Conservation (phyloP, 179 eudicot genomes). For the Beta macrorhiza region DNA sequence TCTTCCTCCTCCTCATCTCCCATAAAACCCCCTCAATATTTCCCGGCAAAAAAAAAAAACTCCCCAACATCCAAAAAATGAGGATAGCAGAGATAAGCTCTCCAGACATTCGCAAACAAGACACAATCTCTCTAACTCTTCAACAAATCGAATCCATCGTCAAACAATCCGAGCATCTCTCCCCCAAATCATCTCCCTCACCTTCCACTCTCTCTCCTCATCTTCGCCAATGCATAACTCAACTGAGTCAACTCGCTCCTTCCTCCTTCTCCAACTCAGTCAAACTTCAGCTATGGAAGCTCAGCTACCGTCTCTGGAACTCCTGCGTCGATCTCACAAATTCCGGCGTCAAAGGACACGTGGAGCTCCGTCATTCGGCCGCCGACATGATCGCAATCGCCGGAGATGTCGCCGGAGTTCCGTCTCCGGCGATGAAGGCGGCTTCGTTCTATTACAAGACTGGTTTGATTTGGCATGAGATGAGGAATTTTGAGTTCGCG, state of each 20-base stretch:
- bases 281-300: slow-evolving; percentile 79
- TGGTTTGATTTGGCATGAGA: slow-evolving; percentile 70
- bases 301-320: slow-evolving; percentile 86
- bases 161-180: slow-evolving; percentile 48
- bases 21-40: background rate
- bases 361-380: slow-evolving; percentile 55
- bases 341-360: slow-evolving; percentile 46
- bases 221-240: slow-evolving; percentile 45
- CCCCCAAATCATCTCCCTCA: slow-evolving; percentile 36
- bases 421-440: slow-evolving; percentile 59
- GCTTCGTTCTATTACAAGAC: slow-evolving; percentile 76
- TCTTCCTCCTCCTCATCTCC: background rate
- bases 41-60: slow-evolving; percentile 2
- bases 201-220: slow-evolving; percentile 45
- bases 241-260: slow-evolving; percentile 45
- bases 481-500: slow-evolving; percentile 58
- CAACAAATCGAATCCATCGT: slow-evolving; percentile 53
- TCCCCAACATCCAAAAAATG: slow-evolving; percentile 32
- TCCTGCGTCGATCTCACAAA: slow-evolving; percentile 72
- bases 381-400: slow-evolving; percentile 62
- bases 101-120: slow-evolving; percentile 58
- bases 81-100: slow-evolving; percentile 71
- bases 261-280: slow-evolving; percentile 52
- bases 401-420: slow-evolving; percentile 59
- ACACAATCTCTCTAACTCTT: slow-evolving; percentile 35